Evolutionary conservation across 148 eudicot genomes (phyloP).

Genomic region (Cornus suecica): DNA sequence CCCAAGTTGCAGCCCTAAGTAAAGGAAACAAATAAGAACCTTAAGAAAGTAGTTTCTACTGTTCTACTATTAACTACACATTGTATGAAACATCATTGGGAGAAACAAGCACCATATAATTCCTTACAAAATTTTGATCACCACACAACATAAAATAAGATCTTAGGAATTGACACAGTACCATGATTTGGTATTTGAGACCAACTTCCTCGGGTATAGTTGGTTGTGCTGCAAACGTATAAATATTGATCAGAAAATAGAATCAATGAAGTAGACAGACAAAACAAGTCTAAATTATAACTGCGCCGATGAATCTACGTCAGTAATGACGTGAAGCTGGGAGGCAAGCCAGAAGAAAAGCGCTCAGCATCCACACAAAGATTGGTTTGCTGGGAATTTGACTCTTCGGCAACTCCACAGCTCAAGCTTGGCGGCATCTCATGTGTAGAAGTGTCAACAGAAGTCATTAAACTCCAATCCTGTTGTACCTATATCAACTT

Average conservation of each 20-base stretch:
- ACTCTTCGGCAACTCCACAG: no score
- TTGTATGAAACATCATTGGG: not conserved
- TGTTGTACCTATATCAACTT: no score
- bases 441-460: no score
- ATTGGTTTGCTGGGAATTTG: no score
- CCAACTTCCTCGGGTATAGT: slow-evolving; percentile 28
- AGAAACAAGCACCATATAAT: not conserved
- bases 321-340: slow-evolving; percentile 65
- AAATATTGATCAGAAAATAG: no score
- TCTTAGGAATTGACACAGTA: slow-evolving; percentile 19
- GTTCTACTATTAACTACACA: no score
- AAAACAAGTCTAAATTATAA: not conserved
- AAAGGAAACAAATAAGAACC: not conserved
- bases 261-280: not conserved
- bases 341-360: no score
- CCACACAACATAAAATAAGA: not conserved
- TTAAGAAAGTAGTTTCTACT: not conserved
- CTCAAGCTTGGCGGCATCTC: no score
- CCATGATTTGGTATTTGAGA: slow-evolving; percentile 56
- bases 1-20: no score
- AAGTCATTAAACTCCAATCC: no score
- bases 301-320: slow-evolving; percentile 28
- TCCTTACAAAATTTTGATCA: not conserved
- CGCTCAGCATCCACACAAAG: no score
- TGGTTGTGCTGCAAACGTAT: no score